These are phyloP conservation scores for Aspergillus flavus DNA, from an alignment of 2,329 filamentous ascomycete genomes.

Conservation along the genomic window DNA sequence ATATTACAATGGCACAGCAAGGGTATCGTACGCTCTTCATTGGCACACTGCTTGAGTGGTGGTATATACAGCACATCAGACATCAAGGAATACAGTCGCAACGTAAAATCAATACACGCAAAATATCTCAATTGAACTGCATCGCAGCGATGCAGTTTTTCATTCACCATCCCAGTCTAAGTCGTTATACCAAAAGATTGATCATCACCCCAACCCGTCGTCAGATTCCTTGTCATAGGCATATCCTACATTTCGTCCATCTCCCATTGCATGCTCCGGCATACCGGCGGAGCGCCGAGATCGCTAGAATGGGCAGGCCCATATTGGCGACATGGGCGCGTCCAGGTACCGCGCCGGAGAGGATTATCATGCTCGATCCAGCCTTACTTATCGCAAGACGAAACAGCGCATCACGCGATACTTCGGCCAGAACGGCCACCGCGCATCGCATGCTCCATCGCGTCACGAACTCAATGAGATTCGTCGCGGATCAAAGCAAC, in stretches of 20 bases:
- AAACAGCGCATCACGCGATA: conserved; percentile 9
- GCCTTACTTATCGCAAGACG: conserved; percentile 7
- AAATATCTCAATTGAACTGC: conserved; percentile 18
- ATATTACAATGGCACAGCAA: background rate
- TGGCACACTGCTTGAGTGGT: conserved; percentile 37
- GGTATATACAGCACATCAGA: conserved; percentile 42
- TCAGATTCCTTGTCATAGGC: conserved; percentile 2
- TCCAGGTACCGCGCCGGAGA: background rate
- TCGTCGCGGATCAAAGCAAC: conserved; percentile 97
- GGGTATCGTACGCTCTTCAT: conserved; percentile 44
- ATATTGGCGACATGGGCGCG: background rate
- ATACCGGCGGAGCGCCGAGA: conserved; percentile 1
- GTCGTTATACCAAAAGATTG: conserved; percentile 6
- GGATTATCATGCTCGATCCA: background rate
- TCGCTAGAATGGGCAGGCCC: background rate
- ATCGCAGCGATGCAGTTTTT: conserved; percentile 5
- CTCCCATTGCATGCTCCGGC: conserved; percentile 3
- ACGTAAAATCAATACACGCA: conserved; percentile 14
- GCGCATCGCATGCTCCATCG: conserved; percentile 44
- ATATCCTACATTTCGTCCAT: conserved; percentile 5
- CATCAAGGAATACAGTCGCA: conserved; percentile 25
- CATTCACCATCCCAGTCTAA: conserved; percentile 5
- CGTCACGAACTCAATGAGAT: conserved; percentile 65
- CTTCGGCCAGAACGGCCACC: conserved; percentile 30
- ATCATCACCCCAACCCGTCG: conserved; percentile 1